Conservation (phyloP, 2,329 filamentous ascomycete genomes). For the Beauveria caledonica region DNA sequence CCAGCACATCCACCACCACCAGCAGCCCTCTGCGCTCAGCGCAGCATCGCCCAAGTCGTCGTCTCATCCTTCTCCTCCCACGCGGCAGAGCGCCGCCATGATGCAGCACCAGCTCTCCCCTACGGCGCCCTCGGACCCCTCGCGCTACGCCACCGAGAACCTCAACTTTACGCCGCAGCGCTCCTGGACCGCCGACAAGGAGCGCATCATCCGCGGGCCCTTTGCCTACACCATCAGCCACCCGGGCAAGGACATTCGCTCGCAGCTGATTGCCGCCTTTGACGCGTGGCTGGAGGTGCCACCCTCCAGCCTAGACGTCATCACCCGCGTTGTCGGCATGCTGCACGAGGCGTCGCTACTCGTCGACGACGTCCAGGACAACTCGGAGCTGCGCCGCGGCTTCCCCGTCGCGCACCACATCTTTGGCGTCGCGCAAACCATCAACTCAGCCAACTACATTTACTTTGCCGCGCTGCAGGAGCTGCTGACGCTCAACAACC, state of each 20-base stretch:
- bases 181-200: slow-evolving; percentile 66
- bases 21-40: not conserved
- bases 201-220: slow-evolving; percentile 67
- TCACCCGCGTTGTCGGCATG: slow-evolving; percentile 76
- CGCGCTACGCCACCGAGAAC: slow-evolving; percentile 47
- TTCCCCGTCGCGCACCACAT: slow-evolving; percentile 77
- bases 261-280: slow-evolving; percentile 72
- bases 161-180: slow-evolving; percentile 42
- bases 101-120: slow-evolving; percentile 27
- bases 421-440: slow-evolving; percentile 79
- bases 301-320: slow-evolving; percentile 57
- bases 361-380: slow-evolving; percentile 84
- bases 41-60: not conserved
- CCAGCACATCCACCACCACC: slow-evolving; percentile 12
- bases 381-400: slow-evolving; percentile 65
- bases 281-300: slow-evolving; percentile 75
- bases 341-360: slow-evolving; percentile 77
- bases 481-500: slow-evolving; percentile 61
- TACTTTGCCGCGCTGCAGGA: slow-evolving; percentile 76
- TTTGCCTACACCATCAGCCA: slow-evolving; percentile 74
- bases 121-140: slow-evolving; percentile 36
- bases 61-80: not conserved
- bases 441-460: slow-evolving; percentile 85
- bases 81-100: slow-evolving; percentile 12
- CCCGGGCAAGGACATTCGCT: slow-evolving; percentile 78